phyloP scores from a whole-genome alignment of 495 filamentous ascomycete genomes.

The Pseudotulostoma volvatum region DNA sequence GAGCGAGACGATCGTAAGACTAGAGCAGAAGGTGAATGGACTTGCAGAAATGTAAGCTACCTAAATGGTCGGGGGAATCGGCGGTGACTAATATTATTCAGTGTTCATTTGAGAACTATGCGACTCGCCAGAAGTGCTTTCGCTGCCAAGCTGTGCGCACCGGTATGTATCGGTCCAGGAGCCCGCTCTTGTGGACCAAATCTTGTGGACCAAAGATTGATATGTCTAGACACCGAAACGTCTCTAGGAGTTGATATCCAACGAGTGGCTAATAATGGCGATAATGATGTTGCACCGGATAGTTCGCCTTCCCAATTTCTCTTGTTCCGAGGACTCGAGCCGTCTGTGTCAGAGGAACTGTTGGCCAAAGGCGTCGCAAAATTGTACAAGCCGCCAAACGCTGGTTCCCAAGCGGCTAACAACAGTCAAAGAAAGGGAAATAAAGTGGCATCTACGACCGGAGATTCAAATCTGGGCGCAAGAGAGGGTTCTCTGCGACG shows the following conservation, averaged over 20 bases:
- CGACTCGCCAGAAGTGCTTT: slow-evolving; percentile 52
- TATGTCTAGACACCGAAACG: slow-evolving; percentile 3
- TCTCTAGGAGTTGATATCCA: slow-evolving; percentile 12
- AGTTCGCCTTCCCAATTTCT: slow-evolving; percentile 65
- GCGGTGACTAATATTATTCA: slow-evolving; percentile 12
- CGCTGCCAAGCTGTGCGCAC: slow-evolving; percentile 55
- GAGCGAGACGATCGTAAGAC: slow-evolving; percentile 39
- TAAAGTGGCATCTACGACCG: slow-evolving; percentile 61
- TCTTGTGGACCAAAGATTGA: background rate
- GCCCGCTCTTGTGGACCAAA: too few species aligned
- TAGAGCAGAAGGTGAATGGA: slow-evolving; percentile 58
- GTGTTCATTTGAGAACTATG: slow-evolving; percentile 60
- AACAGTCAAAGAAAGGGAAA: slow-evolving; percentile 33
- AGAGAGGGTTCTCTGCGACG: slow-evolving; percentile 59
- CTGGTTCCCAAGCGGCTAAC: slow-evolving; percentile 9
- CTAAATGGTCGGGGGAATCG: background rate
- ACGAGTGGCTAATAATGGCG: slow-evolving; percentile 45
- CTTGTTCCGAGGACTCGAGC: slow-evolving; percentile 58
- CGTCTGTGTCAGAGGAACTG: slow-evolving; percentile 58
- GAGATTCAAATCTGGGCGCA: slow-evolving; percentile 58
- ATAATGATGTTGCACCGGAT: slow-evolving; percentile 66
- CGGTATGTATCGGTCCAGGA: slow-evolving; percentile 45
- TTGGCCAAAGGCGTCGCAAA: slow-evolving; percentile 68
- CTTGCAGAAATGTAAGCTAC: slow-evolving; percentile 46
- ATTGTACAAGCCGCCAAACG: slow-evolving; percentile 40